Evolutionary conservation across 1,139 yeast genomes (phyloP), one percentile per base, ranked within the genome.

Genomic region (Waltiozyma sp.): DNA sequence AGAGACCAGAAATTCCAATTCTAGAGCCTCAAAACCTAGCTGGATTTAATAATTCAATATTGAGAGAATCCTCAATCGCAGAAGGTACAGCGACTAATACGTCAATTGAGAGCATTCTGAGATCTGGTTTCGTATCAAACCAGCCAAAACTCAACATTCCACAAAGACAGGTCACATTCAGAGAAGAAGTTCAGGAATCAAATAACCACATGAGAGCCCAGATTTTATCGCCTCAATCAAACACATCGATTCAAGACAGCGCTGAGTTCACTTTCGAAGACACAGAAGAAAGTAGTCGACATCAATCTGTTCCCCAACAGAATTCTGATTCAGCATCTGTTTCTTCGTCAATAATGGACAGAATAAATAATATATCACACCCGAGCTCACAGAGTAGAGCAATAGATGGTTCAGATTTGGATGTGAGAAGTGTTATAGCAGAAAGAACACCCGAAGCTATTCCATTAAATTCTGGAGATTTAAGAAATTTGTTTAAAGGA

Each of bases 1-100:
- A 68, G 39, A 49, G 42, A 11, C 31, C 39, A 2, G 45, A 46
- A 14, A 8, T 54, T 35, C 54, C 53, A 5, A 19, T 38, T 4
- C 37, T 50, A 23, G 48, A 46, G 19, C 19, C 35, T 16, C 7
- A 24, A 19, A 37, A 4, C 13, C 31, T 5, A 21, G n/a, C 18
- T 15, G 19, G 9, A 19, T 3, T 7, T 11, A 18, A 19, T 19
- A 36, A 26, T 33, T 21, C 3, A 28, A n/a, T 10, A n/a, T 10
- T 8, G 15, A 28, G 19, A 37, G 28, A n/a, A 8, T n/a, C 19
- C 37, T 23, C 39, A 3, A 39, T 39, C 4, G 15, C 35, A 14
- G 40, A 37, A 26, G 19, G 16, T 9, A 15, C 35, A 28, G 35
- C 39, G 1, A 45, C 50, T 3, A 48, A 43, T 14, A 44, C 44